These are phyloP conservation scores for Phaeotremella skinneri DNA, from an alignment of 768 basidiomycete species.

Conservation along the genomic window DNA sequence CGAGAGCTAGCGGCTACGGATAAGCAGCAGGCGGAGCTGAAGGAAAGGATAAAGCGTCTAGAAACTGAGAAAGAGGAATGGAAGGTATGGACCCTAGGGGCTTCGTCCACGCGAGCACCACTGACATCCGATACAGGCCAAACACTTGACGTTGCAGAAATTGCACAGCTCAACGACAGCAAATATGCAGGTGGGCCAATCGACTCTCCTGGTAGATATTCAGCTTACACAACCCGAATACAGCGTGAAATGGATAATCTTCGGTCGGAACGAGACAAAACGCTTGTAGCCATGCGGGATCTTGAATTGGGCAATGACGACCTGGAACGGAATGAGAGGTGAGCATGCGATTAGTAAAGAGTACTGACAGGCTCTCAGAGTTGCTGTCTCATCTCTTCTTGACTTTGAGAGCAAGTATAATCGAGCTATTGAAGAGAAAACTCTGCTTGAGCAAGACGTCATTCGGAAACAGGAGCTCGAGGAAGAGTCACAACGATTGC, in stretches of 20 bases:
- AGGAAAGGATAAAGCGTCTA: conserved; percentile 37
- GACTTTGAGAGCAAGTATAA: conserved; percentile 81
- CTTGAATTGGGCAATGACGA: conserved; percentile 64
- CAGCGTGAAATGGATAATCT: conserved; percentile 89
- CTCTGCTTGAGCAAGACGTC: conserved; percentile 91
- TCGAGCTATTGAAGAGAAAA: conserved; percentile 90
- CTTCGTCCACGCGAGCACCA: not conserved
- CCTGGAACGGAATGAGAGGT: conserved; percentile 87
- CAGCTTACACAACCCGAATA: conserved; percentile 70
- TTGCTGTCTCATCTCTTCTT: conserved; percentile 51
- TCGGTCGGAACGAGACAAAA: conserved; percentile 48
- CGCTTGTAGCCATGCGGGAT: conserved; percentile 45
- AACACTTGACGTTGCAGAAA: conserved; percentile 50
- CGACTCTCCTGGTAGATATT: conserved; percentile 59
- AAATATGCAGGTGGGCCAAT: conserved; percentile 78
- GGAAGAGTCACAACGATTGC: conserved; percentile 84
- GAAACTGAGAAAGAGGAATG: conserved; percentile 45
- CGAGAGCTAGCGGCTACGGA: conserved; percentile 45
- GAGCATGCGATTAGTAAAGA: conserved; percentile 7
- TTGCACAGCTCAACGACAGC: conserved; percentile 81
- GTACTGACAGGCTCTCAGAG: conserved; percentile 58
- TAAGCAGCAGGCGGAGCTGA: conserved; percentile 40
- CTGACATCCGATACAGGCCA: conserved; percentile 37
- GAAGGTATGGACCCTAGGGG: conserved; percentile 25
- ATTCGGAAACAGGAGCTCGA: conserved; percentile 85